Evolutionary conservation across 2,329 filamentous ascomycete genomes (phyloP).

Genomic region (Ophiocordyceps polyrhachis-furcata): DNA sequence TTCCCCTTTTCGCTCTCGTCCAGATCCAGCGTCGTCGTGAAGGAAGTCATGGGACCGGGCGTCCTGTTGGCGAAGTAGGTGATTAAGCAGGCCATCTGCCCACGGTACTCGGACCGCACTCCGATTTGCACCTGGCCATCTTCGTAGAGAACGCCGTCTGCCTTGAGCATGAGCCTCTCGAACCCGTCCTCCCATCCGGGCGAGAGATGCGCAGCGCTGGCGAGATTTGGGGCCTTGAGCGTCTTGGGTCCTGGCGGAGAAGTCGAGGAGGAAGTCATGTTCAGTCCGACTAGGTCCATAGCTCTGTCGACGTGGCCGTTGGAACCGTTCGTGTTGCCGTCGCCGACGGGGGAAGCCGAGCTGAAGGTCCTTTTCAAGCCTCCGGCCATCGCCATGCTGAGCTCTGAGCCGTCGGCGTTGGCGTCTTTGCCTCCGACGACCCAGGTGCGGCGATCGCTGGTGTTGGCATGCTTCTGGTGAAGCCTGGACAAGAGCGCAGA

Average conservation of each 20-base stretch:
- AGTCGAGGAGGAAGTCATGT: constrained; percentile 42
- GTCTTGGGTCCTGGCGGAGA: constrained; percentile 36
- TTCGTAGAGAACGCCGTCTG: constrained; percentile 85
- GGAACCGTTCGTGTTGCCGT: constrained; percentile 25
- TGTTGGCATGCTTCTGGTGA: constrained; percentile 84
- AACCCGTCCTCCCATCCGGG: constrained; percentile 90
- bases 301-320: constrained; percentile 31
- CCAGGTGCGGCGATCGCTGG: constrained; percentile 93
- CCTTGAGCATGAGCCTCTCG: constrained; percentile 57
- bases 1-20: constrained; percentile 44
- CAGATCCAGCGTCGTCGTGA: constrained; percentile 85
- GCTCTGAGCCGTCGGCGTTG: constrained; percentile 62
- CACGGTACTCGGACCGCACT: constrained; percentile 80
- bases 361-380: constrained; percentile 79
- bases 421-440: constrained; percentile 93
- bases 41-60: constrained; percentile 64
- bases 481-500: constrained; percentile 81
- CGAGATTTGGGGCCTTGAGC: constrained; percentile 60
- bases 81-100: constrained; percentile 89
- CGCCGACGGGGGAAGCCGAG: constrained; percentile 29
- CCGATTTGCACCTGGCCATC: constrained; percentile 89
- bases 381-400: constrained; percentile 61
- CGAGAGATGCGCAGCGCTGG: constrained; percentile 78
- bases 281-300: constrained; percentile 62
- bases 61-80: constrained; percentile 94